Conservation (phyloP, 2,329 filamentous ascomycete genomes). For the Knufia petricola region DNA sequence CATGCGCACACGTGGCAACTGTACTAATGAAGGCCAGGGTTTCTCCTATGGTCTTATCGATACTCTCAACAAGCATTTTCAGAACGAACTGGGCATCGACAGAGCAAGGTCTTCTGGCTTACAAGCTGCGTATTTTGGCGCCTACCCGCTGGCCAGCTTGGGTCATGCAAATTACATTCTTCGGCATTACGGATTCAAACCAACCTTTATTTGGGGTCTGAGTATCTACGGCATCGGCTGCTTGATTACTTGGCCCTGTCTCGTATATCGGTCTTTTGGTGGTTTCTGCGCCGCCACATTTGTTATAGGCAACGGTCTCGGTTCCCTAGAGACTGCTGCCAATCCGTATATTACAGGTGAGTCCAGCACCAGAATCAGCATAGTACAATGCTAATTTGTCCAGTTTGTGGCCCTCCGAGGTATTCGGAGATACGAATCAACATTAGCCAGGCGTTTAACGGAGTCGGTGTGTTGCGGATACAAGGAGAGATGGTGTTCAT, state of each 20-base stretch:
- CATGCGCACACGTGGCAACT: slow-evolving; percentile 25
- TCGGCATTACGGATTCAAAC: slow-evolving; percentile 66
- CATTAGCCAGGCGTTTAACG: slow-evolving; percentile 67
- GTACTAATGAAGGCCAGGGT: slow-evolving; percentile 19
- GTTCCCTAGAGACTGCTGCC: slow-evolving; percentile 65
- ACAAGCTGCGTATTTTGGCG: slow-evolving; percentile 55
- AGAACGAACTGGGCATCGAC: slow-evolving; percentile 44
- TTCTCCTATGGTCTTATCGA: slow-evolving; percentile 41
- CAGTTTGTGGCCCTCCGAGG: slow-evolving; percentile 65
- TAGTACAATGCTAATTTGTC: slow-evolving; percentile 52
- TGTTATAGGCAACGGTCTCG: slow-evolving; percentile 62
- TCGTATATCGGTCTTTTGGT: slow-evolving; percentile 60
- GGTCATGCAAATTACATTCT: slow-evolving; percentile 51
- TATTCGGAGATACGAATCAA: slow-evolving; percentile 60
- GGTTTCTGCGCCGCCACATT: slow-evolving; percentile 62
- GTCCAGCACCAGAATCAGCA: slow-evolving; percentile 51
- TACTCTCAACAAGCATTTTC: slow-evolving; percentile 47
- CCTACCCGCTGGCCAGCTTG: slow-evolving; percentile 45
- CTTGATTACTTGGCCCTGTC: slow-evolving; percentile 75
- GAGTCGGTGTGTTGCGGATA: slow-evolving; percentile 60
- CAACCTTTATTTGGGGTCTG: slow-evolving; percentile 67
- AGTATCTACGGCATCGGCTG: slow-evolving; percentile 60
- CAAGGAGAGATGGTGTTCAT: neutral
- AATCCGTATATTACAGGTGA: slow-evolving; percentile 57
- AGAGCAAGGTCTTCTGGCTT: slow-evolving; percentile 51